These are phyloP conservation scores for Nicotiana otophora DNA, from an alignment of 257 asterid genomes.

Conservation along the genomic window DNA sequence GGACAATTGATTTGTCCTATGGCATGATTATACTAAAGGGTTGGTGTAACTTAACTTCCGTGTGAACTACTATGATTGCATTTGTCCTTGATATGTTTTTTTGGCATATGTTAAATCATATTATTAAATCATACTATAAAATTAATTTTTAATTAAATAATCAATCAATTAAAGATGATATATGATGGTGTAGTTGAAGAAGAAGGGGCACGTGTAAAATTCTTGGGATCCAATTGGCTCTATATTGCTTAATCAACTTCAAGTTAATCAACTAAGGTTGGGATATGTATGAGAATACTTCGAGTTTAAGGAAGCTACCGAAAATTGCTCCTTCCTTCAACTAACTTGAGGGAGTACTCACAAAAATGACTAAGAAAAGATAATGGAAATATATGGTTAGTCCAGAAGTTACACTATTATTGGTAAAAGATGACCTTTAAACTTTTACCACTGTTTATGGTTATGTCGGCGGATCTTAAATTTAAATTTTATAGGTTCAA, in stretches of 20 bases:
- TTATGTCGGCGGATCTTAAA: too few species aligned
- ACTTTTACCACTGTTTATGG: too few species aligned
- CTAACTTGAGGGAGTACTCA: too few species aligned
- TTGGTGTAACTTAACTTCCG: constrained; percentile 6
- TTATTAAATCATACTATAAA: not conserved
- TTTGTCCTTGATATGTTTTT: not conserved
- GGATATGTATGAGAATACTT: not conserved
- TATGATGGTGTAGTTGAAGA: not conserved
- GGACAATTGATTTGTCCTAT: not conserved
- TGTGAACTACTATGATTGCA: not conserved
- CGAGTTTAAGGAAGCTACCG: not conserved
- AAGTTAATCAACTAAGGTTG: not conserved
- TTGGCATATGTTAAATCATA: not conserved
- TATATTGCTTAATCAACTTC: not conserved
- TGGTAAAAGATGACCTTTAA: too few species aligned
- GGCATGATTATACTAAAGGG: not conserved
- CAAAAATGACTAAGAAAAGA: too few species aligned
- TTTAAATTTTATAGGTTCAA: too few species aligned
- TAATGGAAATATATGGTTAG: too few species aligned
- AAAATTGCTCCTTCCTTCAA: not conserved
- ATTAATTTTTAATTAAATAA: not conserved
- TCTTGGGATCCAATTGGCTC: not conserved
- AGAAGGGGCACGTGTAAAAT: not conserved
- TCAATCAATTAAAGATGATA: not conserved
- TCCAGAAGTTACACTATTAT: too few species aligned